Conservation (phyloP, 169 alveolate genomes). For the Plasmodium fragile region DNA sequence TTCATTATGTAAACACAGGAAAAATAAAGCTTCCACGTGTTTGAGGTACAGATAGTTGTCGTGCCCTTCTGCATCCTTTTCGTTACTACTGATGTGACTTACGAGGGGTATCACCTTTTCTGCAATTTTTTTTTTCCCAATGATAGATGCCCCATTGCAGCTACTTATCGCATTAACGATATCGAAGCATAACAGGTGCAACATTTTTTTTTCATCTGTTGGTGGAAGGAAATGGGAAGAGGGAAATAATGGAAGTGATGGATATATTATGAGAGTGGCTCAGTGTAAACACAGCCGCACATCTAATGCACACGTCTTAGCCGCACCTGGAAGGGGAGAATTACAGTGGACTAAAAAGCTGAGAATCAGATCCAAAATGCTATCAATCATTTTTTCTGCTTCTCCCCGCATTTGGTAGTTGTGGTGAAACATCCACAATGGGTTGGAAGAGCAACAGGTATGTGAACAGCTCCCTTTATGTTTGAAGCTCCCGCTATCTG, state of each 20-base stretch:
- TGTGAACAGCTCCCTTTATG: neutral
- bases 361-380: neutral
- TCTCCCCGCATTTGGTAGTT: neutral
- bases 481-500: neutral
- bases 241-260: neutral
- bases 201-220: constrained; percentile 33
- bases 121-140: neutral
- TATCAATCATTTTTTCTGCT: neutral
- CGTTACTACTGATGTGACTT: neutral
- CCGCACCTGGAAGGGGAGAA: constrained; percentile 7
- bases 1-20: constrained; percentile 38
- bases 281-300: neutral
- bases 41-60: constrained; percentile 26
- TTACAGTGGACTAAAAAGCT: neutral
- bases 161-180: neutral
- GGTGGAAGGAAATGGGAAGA: neutral
- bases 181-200: constrained; percentile 39
- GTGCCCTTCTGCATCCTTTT: neutral
- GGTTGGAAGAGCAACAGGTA: neutral
- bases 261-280: neutral
- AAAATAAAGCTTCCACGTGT: constrained; percentile 25
- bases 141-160: neutral
- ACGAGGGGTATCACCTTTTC: neutral
- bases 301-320: neutral
- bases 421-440: neutral